phyloP scores from a whole-genome alignment of 768 basidiomycete species.

The Leccinum rimulosum region DNA sequence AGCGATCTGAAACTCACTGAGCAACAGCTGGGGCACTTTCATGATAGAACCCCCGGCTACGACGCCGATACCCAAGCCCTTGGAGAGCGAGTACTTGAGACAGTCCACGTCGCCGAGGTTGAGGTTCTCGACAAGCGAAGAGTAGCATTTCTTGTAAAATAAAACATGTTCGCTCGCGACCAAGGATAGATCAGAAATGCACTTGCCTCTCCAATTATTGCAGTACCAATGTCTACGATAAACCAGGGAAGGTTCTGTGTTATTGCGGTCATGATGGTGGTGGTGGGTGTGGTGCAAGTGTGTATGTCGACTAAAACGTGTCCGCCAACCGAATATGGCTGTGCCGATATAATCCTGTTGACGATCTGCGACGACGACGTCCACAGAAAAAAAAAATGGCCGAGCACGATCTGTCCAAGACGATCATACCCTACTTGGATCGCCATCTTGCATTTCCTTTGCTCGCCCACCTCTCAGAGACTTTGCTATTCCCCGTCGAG shows the following conservation, averaged over 20 bases:
- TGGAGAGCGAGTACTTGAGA: constrained; percentile 88
- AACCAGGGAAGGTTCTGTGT: constrained; percentile 87
- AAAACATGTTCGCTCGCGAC: constrained; percentile 1
- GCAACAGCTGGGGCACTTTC: constrained; percentile 92
- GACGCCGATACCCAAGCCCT: constrained; percentile 89
- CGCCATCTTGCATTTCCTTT: constrained; percentile 93
- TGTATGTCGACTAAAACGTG: constrained; percentile 3
- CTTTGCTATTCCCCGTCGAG: constrained; percentile 69
- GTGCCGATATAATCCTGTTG: constrained; percentile 14
- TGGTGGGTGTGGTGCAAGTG: constrained; percentile 13
- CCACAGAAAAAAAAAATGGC: constrained; percentile 51
- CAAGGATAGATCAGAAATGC: background rate
- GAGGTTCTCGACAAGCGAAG: constrained; percentile 83
- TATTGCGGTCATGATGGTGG: constrained; percentile 60
- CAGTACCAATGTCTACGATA: constrained; percentile 74
- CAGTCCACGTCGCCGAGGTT: constrained; percentile 75
- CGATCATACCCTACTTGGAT: constrained; percentile 89
- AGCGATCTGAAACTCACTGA: constrained; percentile 50
- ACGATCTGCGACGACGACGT: constrained; percentile 3
- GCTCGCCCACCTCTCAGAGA: constrained; percentile 81
- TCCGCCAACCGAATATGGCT: constrained; percentile 19
- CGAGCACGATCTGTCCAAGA: constrained; percentile 88
- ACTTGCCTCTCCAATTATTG: constrained; percentile 76
- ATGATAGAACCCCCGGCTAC: constrained; percentile 91
- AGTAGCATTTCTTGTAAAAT: constrained; percentile 75